Evolutionary conservation across 495 filamentous ascomycete genomes (phyloP), one percentile per base, ranked within the genome.

Genomic region (Aspergillus sclerotiicarbonarius): DNA sequence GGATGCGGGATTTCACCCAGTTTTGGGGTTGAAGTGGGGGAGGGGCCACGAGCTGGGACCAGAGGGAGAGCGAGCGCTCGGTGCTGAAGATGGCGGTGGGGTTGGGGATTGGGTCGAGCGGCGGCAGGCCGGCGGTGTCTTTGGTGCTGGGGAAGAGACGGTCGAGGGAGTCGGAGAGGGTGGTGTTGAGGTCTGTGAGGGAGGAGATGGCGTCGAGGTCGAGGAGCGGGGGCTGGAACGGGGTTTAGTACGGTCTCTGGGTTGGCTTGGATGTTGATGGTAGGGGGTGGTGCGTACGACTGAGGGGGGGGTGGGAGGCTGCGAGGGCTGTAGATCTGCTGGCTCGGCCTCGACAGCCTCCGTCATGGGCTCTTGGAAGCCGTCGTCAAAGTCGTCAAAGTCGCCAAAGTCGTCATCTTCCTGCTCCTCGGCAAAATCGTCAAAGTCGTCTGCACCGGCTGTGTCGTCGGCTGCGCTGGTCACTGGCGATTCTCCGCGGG

Each of bases 1-100:
- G 90, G 66, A 97, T 98, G 51, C 93, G 91, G 49, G 90, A 96
- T 56, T 95, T 91, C 58, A 96, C 91, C 94, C 94, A 99, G 72
- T 99, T 93, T 0, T 95, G 93, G 1, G 94, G 95, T 68, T 96
- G 92, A 29, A 98, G 84, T 3, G 94, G 92, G 0, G 94, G 94
- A 19, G 94, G 93, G 2, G 93, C 92, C 16, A 95, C 89, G 31
- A 99, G 86, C 74, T 99, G 95, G 30, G 91, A 90, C 94, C 94
- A 99, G 37, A 99, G 83, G 5, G 95, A 96, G 61, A 88, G 83
- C 62, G 89, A 93, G 52, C 85, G 81, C 61, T 83, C 78, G 46
- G 82, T 83, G 62, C 67, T 78, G 63, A 80, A 81, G 58, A 79
- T 77, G 56, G 77, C 75, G n/a, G 77, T 64, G 20, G 66, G 63